Percentiles rank a stretch among this genome's conserved stretches.
phyloP scores from a whole-genome alignment of 2,329 filamentous ascomycete species.

The Colletotrichum sojae region DNA sequence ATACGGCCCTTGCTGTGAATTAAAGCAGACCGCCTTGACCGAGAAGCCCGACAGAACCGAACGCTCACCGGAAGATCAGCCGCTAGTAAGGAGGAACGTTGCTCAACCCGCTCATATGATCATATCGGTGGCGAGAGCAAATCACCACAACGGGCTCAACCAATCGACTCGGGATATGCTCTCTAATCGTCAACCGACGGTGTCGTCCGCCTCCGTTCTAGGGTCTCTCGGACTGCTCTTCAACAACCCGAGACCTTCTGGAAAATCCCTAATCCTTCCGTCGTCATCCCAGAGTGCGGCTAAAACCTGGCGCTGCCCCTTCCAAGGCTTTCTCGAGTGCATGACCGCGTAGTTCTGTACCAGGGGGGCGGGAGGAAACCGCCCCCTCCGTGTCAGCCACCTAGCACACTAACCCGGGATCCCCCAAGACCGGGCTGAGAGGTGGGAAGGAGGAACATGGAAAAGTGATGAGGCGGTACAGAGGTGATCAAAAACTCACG shows the following conservation, averaged over 20 bases:
- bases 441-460: background rate
- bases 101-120: background rate
- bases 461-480: background rate
- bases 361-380: too few relatives aligned
- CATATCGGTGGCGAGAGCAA: background rate
- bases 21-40: too few relatives aligned
- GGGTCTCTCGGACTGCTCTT: constrained; percentile 37
- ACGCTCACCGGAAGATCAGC: background rate
- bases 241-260: constrained; percentile 43
- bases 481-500: constrained; percentile 41
- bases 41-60: background rate
- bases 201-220: constrained; percentile 7
- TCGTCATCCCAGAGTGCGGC: constrained; percentile 51
- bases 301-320: constrained; percentile 48
- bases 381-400: constrained; percentile 29
- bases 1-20: too few relatives aligned
- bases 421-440: background rate
- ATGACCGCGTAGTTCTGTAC: constrained; percentile 51
- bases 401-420: background rate
- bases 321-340: constrained; percentile 51
- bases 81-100: background rate
- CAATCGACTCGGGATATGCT: background rate
- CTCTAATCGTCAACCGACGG: background rate
- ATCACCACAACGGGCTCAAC: background rate
- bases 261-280: constrained; percentile 46